Conservation (phyloP, 2,329 filamentous ascomycete genomes). For the Herpotrichia juniperi region DNA sequence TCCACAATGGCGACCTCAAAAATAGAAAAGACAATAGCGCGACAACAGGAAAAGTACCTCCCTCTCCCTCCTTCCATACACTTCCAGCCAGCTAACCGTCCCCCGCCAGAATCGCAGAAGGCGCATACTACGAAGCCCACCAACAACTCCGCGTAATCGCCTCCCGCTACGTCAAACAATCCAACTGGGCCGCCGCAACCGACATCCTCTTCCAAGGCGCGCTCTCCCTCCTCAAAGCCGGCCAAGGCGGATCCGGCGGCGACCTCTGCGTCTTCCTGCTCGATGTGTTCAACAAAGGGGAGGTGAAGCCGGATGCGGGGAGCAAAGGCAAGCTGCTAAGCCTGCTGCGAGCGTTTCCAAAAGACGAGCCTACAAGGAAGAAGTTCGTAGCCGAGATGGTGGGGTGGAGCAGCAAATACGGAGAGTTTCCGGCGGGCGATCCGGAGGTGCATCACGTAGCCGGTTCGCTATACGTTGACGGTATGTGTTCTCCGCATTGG, state of each 20-base stretch:
- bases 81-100: slow-evolving; percentile 23
- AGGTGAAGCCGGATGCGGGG: slow-evolving; percentile 75
- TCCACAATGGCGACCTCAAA: slow-evolving; percentile 44
- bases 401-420: slow-evolving; percentile 84
- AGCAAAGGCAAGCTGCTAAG: slow-evolving; percentile 77
- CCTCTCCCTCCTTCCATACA: neutral
- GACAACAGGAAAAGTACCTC: slow-evolving; percentile 76
- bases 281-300: slow-evolving; percentile 89
- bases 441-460: slow-evolving; percentile 93
- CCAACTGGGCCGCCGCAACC: slow-evolving; percentile 83
- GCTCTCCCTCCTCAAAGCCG: slow-evolving; percentile 83
- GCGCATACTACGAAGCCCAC: slow-evolving; percentile 96
- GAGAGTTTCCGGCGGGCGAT: slow-evolving; percentile 88
- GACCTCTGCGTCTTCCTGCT: slow-evolving; percentile 87
- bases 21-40: slow-evolving; percentile 74
- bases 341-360: slow-evolving; percentile 78
- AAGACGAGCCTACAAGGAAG: slow-evolving; percentile 88
- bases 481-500: slow-evolving; percentile 42
- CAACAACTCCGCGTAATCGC: slow-evolving; percentile 97
- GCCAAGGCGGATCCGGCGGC: slow-evolving; percentile 91
- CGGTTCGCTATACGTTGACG: slow-evolving; percentile 85
- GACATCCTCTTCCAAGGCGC: slow-evolving; percentile 87
- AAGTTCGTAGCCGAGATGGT: slow-evolving; percentile 89
- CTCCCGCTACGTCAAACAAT: slow-evolving; percentile 87
- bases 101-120: slow-evolving; percentile 76